A percentile compares a stretch with the other conserved stretches of the same genome.
Conservation (phyloP, 495 filamentous ascomycete genomes). For the Tuber microsphaerosporum region DNA sequence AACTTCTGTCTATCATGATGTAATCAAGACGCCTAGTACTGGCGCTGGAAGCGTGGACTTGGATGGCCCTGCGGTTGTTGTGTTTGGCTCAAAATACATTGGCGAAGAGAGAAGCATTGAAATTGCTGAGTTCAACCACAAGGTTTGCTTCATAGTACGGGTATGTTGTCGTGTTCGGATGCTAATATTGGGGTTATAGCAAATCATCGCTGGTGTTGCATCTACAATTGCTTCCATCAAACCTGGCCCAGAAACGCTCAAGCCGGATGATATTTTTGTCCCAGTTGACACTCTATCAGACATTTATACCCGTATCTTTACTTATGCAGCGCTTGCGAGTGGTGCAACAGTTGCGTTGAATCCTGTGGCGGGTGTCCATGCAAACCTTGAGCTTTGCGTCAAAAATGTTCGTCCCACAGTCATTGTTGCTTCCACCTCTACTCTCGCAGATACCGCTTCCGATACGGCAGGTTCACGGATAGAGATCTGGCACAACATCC, state of each 20-base stretch:
- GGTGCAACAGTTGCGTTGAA: conserved; percentile 83
- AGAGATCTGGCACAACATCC: conserved; percentile 51
- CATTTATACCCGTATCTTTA: conserved; percentile 70
- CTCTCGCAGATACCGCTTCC: conserved; percentile 59
- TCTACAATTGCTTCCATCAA: conserved; percentile 63
- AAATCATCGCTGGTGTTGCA: conserved; percentile 70
- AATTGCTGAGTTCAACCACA: conserved; percentile 33
- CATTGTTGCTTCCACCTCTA: conserved; percentile 68
- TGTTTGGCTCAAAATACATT: conserved; percentile 28
- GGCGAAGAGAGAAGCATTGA: conserved; percentile 24
- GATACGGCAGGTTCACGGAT: conserved; percentile 45
- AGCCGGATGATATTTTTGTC: conserved; percentile 71
- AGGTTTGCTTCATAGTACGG: conserved; percentile 6
- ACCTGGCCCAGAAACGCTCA: conserved; percentile 65
- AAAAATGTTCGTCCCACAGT: conserved; percentile 71
- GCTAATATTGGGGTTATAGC: conserved; percentile 49
- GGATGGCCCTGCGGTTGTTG: conserved; percentile 33
- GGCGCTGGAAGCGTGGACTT: conserved; percentile 23
- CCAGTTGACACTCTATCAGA: conserved; percentile 74
- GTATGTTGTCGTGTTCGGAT: conserved; percentile 23
- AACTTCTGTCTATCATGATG: conserved; percentile 33
- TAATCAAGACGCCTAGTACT: conserved; percentile 18
- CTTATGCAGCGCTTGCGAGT: conserved; percentile 72
- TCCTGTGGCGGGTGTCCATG: conserved; percentile 64
- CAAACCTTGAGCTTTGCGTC: conserved; percentile 65